These are phyloP conservation scores for Eucommia ulmoides DNA, from an alignment of 257 asterid species.

Conservation along the genomic window DNA sequence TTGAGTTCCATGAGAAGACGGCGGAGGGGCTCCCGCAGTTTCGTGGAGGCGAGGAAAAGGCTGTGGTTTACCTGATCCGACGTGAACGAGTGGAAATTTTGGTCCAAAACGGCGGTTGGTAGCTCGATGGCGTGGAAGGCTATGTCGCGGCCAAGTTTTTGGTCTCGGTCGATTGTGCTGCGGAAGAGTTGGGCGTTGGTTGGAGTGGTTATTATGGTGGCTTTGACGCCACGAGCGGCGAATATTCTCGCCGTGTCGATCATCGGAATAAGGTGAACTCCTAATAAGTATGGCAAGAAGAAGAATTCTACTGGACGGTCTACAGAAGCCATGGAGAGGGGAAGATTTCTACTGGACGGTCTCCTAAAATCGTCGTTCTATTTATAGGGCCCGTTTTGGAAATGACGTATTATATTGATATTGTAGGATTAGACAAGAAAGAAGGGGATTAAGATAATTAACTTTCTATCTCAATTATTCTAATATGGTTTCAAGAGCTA, in stretches of 20 bases:
- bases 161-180: conserved; percentile 5
- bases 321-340: not conserved
- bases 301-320: not conserved
- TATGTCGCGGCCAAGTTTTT: conserved; percentile 9
- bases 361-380: too few relatives aligned
- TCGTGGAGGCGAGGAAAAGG: not conserved
- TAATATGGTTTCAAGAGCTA: too few relatives aligned
- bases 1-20: conserved; percentile 8
- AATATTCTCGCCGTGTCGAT: conserved; percentile 24
- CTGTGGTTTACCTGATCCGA: conserved; percentile 1
- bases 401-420: too few relatives aligned
- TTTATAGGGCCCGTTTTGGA: too few relatives aligned
- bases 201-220: conserved; percentile 16
- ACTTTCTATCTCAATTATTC: too few relatives aligned
- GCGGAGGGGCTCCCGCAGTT: conserved; percentile 11
- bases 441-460: too few relatives aligned
- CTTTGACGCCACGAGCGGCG: conserved; percentile 17
- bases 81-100: conserved; percentile 16
- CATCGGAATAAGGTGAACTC: conserved; percentile 24
- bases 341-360: too few relatives aligned
- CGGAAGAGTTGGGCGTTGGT: conserved; percentile 12
- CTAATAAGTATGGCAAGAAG: conserved; percentile 17
- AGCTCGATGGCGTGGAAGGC: conserved; percentile 10
- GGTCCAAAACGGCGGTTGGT: conserved; percentile 16
- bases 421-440: too few relatives aligned